phyloP scores from a whole-genome alignment of 2,329 filamentous ascomycete genomes.

The Pleomassaria siparia region DNA sequence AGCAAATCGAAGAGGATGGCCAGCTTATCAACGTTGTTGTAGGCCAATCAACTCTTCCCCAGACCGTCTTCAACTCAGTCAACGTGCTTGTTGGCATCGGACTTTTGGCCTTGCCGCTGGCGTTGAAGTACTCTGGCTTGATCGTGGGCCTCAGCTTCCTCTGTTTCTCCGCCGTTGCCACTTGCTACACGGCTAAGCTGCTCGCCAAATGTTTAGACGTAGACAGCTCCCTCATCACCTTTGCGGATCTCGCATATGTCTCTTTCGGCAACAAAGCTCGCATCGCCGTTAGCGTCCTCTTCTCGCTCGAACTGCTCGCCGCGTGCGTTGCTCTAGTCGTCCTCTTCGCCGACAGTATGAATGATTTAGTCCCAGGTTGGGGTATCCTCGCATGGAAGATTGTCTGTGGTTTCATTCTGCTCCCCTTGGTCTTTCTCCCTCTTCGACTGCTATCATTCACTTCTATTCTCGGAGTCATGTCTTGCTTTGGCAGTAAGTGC shows the following conservation, averaged over 20 bases:
- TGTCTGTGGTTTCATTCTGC: slow-evolving; percentile 73
- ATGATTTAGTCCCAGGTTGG: slow-evolving; percentile 72
- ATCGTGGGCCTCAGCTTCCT: slow-evolving; percentile 77
- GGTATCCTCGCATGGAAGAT: slow-evolving; percentile 79
- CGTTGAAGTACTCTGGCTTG: slow-evolving; percentile 86
- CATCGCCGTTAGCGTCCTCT: slow-evolving; percentile 79
- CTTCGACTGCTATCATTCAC: slow-evolving; percentile 84
- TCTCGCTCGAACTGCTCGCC: slow-evolving; percentile 82
- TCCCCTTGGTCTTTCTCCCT: slow-evolving; percentile 83
- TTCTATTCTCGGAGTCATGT: slow-evolving; percentile 89
- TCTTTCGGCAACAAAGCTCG: slow-evolving; percentile 84
- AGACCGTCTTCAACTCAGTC: slow-evolving; percentile 95
- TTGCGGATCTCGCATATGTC: slow-evolving; percentile 89
- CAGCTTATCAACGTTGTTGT: slow-evolving; percentile 83
- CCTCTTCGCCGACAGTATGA: slow-evolving; percentile 91
- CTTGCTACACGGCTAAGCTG: slow-evolving; percentile 81
- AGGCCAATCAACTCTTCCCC: slow-evolving; percentile 90
- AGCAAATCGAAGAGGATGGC: slow-evolving; percentile 81
- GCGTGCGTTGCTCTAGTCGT: slow-evolving; percentile 88
- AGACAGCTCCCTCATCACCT: slow-evolving; percentile 84
- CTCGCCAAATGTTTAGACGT: slow-evolving; percentile 87
- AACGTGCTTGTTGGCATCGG: slow-evolving; percentile 92
- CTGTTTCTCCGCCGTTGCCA: slow-evolving; percentile 71
- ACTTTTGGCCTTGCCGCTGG: slow-evolving; percentile 83
- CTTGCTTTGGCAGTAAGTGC: slow-evolving; percentile 79